Evolutionary conservation across 495 filamentous ascomycete genomes (phyloP).

Genomic region (Massariosphaeria phaeospora): DNA sequence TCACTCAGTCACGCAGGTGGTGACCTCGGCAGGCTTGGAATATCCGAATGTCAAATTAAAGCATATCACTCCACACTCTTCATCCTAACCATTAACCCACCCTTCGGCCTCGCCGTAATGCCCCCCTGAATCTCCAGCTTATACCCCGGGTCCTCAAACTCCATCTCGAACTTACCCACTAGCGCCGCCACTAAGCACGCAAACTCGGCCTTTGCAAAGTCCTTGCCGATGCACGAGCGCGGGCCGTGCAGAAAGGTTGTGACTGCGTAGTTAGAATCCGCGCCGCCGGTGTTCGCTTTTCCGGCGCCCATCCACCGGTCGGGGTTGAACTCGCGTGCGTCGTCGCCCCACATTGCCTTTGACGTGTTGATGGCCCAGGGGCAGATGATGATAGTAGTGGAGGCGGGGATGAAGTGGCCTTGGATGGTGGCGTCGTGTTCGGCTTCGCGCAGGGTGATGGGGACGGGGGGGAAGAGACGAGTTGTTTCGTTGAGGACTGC

Average conservation of each 20-base stretch:
- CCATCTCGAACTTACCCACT: constrained; percentile 67
- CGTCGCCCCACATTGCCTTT: constrained; percentile 39
- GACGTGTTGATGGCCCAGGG: constrained; percentile 45
- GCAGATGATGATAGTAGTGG: constrained; percentile 48
- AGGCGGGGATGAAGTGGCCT: constrained; percentile 52
- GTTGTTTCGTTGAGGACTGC: constrained; percentile 59
- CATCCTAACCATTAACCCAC: constrained; percentile 27
- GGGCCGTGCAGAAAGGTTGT: constrained; percentile 47
- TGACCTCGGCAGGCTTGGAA: too few species aligned
- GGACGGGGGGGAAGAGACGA: constrained; percentile 56
- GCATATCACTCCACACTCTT: constrained; percentile 24
- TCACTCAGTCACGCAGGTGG: too few species aligned
- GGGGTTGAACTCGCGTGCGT: constrained; percentile 43
- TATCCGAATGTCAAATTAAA: too few species aligned
- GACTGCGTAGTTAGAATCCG: constrained; percentile 40
- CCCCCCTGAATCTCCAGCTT: constrained; percentile 39
- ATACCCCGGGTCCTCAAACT: constrained; percentile 39
- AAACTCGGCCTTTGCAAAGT: constrained; percentile 80
- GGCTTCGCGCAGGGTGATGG: constrained; percentile 59
- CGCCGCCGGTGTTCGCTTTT: constrained; percentile 41
- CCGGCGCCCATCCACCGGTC: constrained; percentile 41
- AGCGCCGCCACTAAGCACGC: constrained; percentile 71
- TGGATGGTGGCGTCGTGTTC: constrained; percentile 59
- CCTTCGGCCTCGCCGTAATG: constrained; percentile 42
- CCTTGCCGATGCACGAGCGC: constrained; percentile 50